Evolutionary conservation across 495 filamentous ascomycete genomes (phyloP), one percentile per base, ranked within the genome.

Genomic region (Aspergillus haitiensis): DNA sequence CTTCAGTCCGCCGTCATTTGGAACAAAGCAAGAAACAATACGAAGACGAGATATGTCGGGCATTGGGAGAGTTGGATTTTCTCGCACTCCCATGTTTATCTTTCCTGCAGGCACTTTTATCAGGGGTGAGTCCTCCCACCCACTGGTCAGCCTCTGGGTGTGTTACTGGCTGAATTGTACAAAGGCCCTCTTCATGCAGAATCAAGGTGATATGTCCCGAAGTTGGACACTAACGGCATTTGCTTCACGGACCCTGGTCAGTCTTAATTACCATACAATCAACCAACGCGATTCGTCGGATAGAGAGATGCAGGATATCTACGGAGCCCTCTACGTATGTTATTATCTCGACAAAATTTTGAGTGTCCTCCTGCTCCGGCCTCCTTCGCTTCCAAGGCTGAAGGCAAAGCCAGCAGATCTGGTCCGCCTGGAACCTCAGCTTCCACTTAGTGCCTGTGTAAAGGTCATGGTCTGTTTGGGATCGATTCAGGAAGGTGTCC

Each of bases 321-420:
- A 54, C 44, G 33, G 15, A 7, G 18, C 15, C 12, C 8, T 56
- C 16, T 46, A 44, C 13, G n/a, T 18, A 21, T 56, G 53, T 13
- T 76, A 72, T 49, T 71, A 72, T 37, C 66, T 72, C 16, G 73
- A 76, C 53, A 70, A 73, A 21, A 66, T 65, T 4, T 65, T 76
- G 15, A 73, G 73, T 58, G 56, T 75, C 50, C 71, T 76, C 39
- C 68, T 74, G 9, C 65, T 72, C 8, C 72, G 73, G 10, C 73
- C 72, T 2, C 60, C 69, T 7, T 71, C 69, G 21, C 50, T 76
- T 8, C 73, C 71, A 35, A 66, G 66, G 15, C 63, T 74, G 18
- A 67, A 68, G 33, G 61, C 71, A 1, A 56, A 65, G 3, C 66
- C 71, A 5, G 39, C 57, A 4, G 27, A 63, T 2, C 50, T 74